Conservation (phyloP, 2,329 filamentous ascomycete genomes). For the Ceratocystis albifundus region DNA sequence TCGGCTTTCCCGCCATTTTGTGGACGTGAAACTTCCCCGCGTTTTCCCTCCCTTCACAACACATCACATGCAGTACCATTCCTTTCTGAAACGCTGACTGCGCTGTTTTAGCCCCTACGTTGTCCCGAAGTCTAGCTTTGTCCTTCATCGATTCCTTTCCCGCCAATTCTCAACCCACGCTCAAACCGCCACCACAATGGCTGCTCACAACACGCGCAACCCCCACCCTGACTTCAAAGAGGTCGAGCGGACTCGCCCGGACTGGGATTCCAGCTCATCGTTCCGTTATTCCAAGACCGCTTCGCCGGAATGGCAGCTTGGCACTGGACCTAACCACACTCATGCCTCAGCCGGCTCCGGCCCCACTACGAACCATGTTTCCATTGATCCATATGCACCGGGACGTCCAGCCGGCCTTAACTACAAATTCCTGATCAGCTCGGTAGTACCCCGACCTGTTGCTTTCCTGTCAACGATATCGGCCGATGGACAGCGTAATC, state of each 20-base stretch:
- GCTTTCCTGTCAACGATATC: constrained; percentile 48
- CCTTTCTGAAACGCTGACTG: constrained; percentile 4
- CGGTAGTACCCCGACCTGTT: constrained; percentile 72
- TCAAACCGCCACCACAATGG: constrained; percentile 15
- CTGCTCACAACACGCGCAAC: constrained; percentile 42
- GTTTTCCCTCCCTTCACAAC: constrained; percentile 2
- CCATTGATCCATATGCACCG: constrained; percentile 68
- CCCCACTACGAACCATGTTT: constrained; percentile 47
- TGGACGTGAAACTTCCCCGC: constrained; percentile 2
- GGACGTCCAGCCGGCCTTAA: constrained; percentile 59
- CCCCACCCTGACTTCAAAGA: constrained; percentile 64
- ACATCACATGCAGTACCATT: background rate
- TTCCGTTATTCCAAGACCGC: constrained; percentile 52
- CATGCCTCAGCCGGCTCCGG: constrained; percentile 24
- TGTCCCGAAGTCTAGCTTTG: constrained; percentile 20
- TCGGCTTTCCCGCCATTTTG: background rate
- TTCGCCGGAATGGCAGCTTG: constrained; percentile 54
- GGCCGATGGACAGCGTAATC: constrained; percentile 55
- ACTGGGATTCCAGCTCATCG: constrained; percentile 40
- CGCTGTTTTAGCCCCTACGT: background rate
- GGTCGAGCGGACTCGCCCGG: constrained; percentile 54
- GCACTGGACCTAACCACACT: constrained; percentile 51
- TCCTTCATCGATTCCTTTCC: background rate
- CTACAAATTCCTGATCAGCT: constrained; percentile 85
- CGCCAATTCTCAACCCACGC: constrained; percentile 24